Percentiles rank a stretch among this genome's conserved stretches.
Conservation (phyloP, 108 stramenopile species). For the Pseudonitzschia multiseries region DNA sequence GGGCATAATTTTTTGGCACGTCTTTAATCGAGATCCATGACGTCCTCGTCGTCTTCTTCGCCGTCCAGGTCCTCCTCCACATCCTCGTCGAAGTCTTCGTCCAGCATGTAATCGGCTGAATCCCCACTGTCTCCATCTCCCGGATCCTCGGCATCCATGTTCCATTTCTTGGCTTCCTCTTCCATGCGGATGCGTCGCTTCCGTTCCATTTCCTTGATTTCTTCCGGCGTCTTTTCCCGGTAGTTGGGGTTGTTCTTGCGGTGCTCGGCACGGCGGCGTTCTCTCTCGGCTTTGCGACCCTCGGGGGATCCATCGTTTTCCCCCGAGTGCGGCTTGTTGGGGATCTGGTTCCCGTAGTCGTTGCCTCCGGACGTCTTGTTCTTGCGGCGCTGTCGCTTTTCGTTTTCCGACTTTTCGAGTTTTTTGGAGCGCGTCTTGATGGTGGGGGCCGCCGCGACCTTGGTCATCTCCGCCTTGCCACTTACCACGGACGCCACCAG, state of each 20-base stretch:
- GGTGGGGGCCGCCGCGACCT: constrained; percentile 59
- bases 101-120: constrained; percentile 29
- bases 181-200: constrained; percentile 77
- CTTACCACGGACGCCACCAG: constrained; percentile 50
- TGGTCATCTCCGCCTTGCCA: constrained; percentile 41
- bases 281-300: constrained; percentile 79
- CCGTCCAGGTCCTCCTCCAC: constrained; percentile 37
- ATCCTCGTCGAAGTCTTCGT: constrained; percentile 37
- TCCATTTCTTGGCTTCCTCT: constrained; percentile 83
- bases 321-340: constrained; percentile 7
- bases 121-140: constrained; percentile 46
- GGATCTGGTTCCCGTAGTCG: neutral
- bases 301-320: constrained; percentile 76
- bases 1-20: too few species aligned
- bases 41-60: constrained; percentile 58
- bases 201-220: constrained; percentile 83
- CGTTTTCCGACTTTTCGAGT: constrained; percentile 67
- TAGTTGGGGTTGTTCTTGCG: constrained; percentile 59
- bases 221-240: constrained; percentile 79
- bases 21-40: constrained; percentile 73
- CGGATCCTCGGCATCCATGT: constrained; percentile 70
- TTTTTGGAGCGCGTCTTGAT: constrained; percentile 87
- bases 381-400: constrained; percentile 69
- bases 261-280: constrained; percentile 76
- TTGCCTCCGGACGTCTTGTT: constrained; percentile 35